Conservation (phyloP, 129 eudicot species). For the Artemisia annua region DNA sequence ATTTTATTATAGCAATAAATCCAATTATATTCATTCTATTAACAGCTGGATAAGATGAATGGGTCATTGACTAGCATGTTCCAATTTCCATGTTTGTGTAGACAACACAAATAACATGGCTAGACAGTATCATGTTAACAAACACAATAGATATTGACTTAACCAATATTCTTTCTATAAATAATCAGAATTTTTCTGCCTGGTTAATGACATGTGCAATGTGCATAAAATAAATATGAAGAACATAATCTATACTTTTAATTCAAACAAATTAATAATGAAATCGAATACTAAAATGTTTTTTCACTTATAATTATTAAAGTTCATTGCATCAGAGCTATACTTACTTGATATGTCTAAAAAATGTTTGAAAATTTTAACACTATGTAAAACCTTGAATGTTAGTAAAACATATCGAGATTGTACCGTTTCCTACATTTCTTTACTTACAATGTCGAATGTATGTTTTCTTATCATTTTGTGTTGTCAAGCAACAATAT, state of each 20-base stretch:
- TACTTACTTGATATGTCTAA: not conserved
- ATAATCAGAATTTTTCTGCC: no score
- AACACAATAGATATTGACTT: not conserved
- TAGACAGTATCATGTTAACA: not conserved
- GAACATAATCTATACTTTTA: no score
- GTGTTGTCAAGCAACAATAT: not conserved
- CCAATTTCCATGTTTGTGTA: conserved; percentile 11
- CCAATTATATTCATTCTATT: no score
- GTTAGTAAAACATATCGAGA: no score
- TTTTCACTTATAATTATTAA: not conserved
- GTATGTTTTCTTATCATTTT: not conserved
- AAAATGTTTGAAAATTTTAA: not conserved
- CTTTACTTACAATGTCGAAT: not conserved
- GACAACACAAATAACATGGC: conserved; percentile 19
- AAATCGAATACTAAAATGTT: no score
- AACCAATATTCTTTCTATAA: not conserved
- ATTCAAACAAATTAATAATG: no score
- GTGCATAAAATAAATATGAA: no score
- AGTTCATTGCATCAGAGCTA: not conserved
- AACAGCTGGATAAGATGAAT: no score
- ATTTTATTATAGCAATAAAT: no score
- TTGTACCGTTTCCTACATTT: not conserved
- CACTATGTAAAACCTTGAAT: not conserved
- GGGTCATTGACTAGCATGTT: not conserved
- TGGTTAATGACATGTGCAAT: no score